Evolutionary conservation across 2,329 filamentous ascomycete genomes (phyloP), one percentile per base, ranked within the genome.

Genomic region (Monilinia fructigena): DNA sequence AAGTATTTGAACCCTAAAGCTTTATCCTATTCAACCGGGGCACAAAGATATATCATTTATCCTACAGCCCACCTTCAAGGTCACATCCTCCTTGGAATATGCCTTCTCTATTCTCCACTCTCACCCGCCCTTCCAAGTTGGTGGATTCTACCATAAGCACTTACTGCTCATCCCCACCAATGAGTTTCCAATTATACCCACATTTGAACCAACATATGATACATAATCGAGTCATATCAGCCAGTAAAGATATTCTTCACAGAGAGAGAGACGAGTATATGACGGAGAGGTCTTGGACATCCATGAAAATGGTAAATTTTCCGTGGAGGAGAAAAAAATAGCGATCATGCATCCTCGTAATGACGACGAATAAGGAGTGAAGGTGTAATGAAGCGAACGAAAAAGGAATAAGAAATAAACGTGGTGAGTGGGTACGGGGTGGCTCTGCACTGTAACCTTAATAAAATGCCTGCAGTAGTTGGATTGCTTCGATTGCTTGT

Each of bases 71-170:
- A 50, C 58, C 58, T 38, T 60, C 56, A 60, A 60, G 56, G 58
- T 50, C 14, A 23, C 28, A 35, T 23, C 28, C 56, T 38, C 45
- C 28, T 60, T 35, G 18, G 42, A 48, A n/a, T 28, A 50, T 26
- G 45, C 58, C 47, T 50, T 45, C n/a, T 28, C n/a, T 14, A 60
- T 50, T 60, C 45, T 60, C 45, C 58, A 50, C 58, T 38, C 45
- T 60, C 42, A 50, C 45, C 45, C 58, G 31, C 58, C 61, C 26
- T 56, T 50, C 61, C 61, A 26, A 63, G 38, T 45, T 18, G 38
- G n/a, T 56, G 61, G 61, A 56, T 63, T 52, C 50, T 55, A 50
- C 40, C 61, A 63, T 38, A 56, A 63, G 61, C 38, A 52, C 61
- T 63, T 56, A 63, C 61, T 47, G 38, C 26, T 55, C 61, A 55